phyloP scores from a whole-genome alignment of 768 basidiomycete species.

The Suillus tomentosus region DNA sequence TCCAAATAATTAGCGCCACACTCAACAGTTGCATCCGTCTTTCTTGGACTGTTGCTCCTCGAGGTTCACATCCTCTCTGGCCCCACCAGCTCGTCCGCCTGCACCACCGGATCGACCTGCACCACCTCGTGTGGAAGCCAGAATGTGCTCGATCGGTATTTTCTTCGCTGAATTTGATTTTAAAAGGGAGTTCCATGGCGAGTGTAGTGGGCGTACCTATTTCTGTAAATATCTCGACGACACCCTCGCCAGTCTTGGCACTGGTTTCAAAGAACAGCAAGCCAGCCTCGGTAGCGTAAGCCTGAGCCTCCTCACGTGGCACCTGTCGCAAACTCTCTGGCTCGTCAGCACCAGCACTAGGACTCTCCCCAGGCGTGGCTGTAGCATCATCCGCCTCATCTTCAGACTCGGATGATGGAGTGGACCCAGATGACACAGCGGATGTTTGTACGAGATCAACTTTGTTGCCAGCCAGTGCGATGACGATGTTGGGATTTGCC shows the following conservation, averaged over 20 bases:
- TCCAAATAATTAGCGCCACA: conserved; percentile 14
- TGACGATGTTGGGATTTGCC: conserved; percentile 98
- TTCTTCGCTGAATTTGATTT: conserved; percentile 60
- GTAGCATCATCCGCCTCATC: conserved; percentile 94
- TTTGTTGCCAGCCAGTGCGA: conserved; percentile 98
- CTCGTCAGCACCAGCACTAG: conserved; percentile 52
- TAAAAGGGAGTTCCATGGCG: neutral
- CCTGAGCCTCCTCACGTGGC: conserved; percentile 91
- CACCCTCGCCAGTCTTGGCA: conserved; percentile 94
- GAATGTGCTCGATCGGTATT: conserved; percentile 91
- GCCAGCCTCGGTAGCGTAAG: conserved; percentile 94
- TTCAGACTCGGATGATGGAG: conserved; percentile 68
- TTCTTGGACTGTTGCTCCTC: conserved; percentile 69
- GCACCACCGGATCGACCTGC: conserved; percentile 62
- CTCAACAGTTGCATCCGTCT: conserved; percentile 82
- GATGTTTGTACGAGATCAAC: conserved; percentile 83
- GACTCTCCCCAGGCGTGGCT: conserved; percentile 74
- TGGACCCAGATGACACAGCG: conserved; percentile 47
- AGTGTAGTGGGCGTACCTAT: conserved; percentile 65
- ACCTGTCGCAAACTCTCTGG: conserved; percentile 85
- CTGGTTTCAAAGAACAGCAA: conserved; percentile 96
- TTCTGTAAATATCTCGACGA: conserved; percentile 97
- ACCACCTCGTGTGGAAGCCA: conserved; percentile 77
- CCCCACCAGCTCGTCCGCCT: conserved; percentile 51
- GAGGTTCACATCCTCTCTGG: conserved; percentile 64